Percentiles rank a stretch among this genome's conserved stretches.
These are phyloP conservation scores for Exophiala viscosa DNA, from an alignment of 2,329 filamentous ascomycete species.

Conservation along the genomic window DNA sequence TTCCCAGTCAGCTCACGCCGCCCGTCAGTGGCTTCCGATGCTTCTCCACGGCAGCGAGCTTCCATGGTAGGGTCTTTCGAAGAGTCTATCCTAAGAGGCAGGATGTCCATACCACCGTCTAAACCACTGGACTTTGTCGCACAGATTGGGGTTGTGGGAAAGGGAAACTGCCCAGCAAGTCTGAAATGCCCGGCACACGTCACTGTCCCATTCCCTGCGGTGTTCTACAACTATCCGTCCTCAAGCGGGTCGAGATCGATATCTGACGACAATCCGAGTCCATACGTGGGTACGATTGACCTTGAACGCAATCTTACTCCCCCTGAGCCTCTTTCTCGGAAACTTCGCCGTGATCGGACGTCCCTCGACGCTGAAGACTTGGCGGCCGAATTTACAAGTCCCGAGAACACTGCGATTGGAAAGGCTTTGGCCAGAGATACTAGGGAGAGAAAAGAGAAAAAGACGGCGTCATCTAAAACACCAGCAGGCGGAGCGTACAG, in stretches of 20 bases:
- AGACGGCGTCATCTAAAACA: slow-evolving; percentile 58
- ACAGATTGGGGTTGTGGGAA: slow-evolving; percentile 88
- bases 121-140: slow-evolving; percentile 89
- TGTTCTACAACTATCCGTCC: slow-evolving; percentile 88
- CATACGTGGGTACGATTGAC: slow-evolving; percentile 91
- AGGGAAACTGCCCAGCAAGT: slow-evolving; percentile 80
- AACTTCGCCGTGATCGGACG: slow-evolving; percentile 39
- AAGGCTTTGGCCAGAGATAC: slow-evolving; percentile 40
- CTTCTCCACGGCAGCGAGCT: slow-evolving; percentile 76
- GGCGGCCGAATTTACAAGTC: slow-evolving; percentile 14
- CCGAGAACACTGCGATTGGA: slow-evolving; percentile 22
- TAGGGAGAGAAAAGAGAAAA: slow-evolving; percentile 57
- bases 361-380: slow-evolving; percentile 13
- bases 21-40: slow-evolving; percentile 70
- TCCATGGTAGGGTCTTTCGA: slow-evolving; percentile 98
- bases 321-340: slow-evolving; percentile 35
- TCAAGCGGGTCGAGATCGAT: slow-evolving; percentile 61
- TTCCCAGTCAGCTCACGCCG: slow-evolving; percentile 54
- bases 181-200: slow-evolving; percentile 86
- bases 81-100: slow-evolving; percentile 87
- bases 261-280: slow-evolving; percentile 81
- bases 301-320: slow-evolving; percentile 72
- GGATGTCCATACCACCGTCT: slow-evolving; percentile 95
- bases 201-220: slow-evolving; percentile 83
- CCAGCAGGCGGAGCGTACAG: slow-evolving; percentile 87